phyloP scores from a whole-genome alignment of 345 rosid species.

The Hypericum perforatum region DNA sequence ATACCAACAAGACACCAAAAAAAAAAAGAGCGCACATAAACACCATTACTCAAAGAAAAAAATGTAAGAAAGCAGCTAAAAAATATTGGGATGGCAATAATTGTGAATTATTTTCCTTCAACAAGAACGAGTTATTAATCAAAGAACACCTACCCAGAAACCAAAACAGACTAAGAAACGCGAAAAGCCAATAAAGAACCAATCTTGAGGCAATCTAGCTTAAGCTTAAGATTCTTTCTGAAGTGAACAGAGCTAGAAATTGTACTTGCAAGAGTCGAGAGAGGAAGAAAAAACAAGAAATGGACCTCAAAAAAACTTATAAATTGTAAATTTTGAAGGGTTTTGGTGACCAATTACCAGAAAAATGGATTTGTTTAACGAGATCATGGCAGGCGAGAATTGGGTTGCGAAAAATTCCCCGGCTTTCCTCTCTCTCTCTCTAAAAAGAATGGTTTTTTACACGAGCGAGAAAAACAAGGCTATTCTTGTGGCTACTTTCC shows the following conservation, averaged over 20 bases:
- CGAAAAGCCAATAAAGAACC: neutral
- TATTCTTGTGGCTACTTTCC: neutral
- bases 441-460: neutral
- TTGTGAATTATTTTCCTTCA: no score
- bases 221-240: neutral
- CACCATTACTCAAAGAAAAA: no score
- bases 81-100: no score
- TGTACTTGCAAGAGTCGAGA: no score
- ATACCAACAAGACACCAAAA: neutral
- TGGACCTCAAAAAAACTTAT: neutral
- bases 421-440: neutral
- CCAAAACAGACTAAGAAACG: neutral
- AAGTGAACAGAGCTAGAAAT: neutral
- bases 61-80: no score
- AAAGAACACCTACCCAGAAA: neutral
- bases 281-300: neutral
- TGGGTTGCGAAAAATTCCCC: neutral
- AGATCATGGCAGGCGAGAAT: constrained; percentile 18
- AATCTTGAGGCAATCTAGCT: neutral
- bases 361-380: constrained; percentile 11
- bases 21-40: neutral
- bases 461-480: constrained; percentile 4
- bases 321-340: no score
- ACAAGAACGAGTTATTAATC: no score
- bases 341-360: constrained; percentile 10